Conservation (phyloP, 805 yeast genomes). For the Yarrowia hollandica region DNA sequence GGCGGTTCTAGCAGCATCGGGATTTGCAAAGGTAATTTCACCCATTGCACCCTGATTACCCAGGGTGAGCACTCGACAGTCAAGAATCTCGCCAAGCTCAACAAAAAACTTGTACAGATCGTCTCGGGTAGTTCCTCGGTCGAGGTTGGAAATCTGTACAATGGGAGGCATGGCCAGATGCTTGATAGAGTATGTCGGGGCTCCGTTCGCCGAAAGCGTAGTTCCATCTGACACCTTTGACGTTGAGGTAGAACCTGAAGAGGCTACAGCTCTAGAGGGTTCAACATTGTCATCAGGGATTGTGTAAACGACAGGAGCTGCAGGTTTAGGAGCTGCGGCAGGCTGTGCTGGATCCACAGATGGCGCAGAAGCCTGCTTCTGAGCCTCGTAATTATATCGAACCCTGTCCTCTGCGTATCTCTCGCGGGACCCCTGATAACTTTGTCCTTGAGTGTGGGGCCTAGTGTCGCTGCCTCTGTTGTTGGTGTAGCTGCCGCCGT, state of each 20-base stretch:
- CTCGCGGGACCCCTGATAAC: constrained; percentile 8
- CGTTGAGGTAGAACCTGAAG: no score
- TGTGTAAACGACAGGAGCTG: neutral
- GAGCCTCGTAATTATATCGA: neutral
- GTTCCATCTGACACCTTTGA: neutral
- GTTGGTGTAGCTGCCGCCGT: neutral
- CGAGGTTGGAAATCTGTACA: constrained; percentile 39
- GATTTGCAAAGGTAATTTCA: constrained; percentile 38
- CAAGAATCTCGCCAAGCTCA: constrained; percentile 35
- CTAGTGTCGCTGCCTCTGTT: neutral
- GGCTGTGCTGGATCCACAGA: no score
- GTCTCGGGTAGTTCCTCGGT: constrained; percentile 39
- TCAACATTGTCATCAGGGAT: neutral
- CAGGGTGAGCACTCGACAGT: constrained; percentile 32
- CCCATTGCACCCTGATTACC: constrained; percentile 34
- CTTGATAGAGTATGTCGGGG: constrained; percentile 24
- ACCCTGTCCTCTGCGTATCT: constrained; percentile 5
- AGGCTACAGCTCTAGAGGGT: no score
- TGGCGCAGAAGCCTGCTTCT: neutral
- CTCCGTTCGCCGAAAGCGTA: neutral
- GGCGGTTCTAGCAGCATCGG: constrained; percentile 41
- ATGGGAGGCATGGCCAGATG: constrained; percentile 36
- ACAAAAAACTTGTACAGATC: constrained; percentile 38
- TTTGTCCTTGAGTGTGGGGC: neutral
- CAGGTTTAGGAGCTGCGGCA: no score